phyloP scores from a whole-genome alignment of 2,329 filamentous ascomycete species.

The Penicillium oxalicum region DNA sequence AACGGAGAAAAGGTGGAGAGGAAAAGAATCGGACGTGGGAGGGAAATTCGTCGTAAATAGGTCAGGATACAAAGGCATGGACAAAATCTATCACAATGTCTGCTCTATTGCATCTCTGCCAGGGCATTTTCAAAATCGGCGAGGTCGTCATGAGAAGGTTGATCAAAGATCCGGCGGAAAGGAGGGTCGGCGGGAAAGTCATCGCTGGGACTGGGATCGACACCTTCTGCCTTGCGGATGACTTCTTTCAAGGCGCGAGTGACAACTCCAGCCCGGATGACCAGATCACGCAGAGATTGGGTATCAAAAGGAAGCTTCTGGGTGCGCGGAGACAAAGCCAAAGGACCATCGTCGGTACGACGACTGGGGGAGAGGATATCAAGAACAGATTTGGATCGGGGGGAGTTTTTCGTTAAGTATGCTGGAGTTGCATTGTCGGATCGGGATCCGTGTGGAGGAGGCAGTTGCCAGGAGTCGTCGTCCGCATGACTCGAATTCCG shows the following conservation, averaged over 20 bases:
- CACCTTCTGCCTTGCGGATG: conserved; percentile 46
- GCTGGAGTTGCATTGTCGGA: conserved; percentile 25
- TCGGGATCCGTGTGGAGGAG: conserved; percentile 18
- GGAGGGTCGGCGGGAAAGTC: conserved; percentile 36
- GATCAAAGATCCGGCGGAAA: conserved; percentile 45
- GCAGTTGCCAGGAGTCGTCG: conserved; percentile 25
- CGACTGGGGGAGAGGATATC: conserved; percentile 53
- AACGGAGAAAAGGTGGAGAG: no score
- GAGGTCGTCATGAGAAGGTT: conserved; percentile 31
- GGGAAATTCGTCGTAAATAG: no score
- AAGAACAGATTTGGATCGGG: conserved; percentile 57
- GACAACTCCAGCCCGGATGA: conserved; percentile 46
- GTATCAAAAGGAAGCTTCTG: conserved; percentile 62
- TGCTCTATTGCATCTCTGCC: conserved; percentile 18
- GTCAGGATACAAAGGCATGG: no score
- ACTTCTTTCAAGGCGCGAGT: conserved; percentile 46
- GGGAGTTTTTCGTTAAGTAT: conserved; percentile 52
- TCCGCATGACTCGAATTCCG: conserved; percentile 21
- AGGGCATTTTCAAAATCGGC: conserved; percentile 25
- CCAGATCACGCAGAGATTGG: conserved; percentile 57
- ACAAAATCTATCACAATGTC: background rate
- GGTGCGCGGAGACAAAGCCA: conserved; percentile 23
- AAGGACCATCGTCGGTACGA: conserved; percentile 26
- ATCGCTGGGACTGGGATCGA: conserved; percentile 28
- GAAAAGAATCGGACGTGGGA: no score